Evolutionary conservation across 2,329 filamentous ascomycete genomes (phyloP).

Genomic region (Spiromastix sp.): DNA sequence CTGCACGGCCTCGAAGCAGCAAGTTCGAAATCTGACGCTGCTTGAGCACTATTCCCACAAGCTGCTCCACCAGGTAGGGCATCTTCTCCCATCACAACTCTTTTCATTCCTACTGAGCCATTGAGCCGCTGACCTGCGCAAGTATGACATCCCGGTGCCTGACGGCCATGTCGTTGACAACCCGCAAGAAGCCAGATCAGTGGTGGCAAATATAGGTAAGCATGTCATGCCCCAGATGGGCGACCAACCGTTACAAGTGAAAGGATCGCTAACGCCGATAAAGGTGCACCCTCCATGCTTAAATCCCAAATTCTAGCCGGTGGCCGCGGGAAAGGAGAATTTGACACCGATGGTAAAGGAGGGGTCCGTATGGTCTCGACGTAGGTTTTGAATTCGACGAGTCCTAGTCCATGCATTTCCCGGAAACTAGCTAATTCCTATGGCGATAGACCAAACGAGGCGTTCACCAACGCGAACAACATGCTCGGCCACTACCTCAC

Average conservation of each 20-base stretch:
- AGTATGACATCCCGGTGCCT: neutral
- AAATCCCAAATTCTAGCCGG: conserved; percentile 25
- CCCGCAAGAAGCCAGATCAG: neutral
- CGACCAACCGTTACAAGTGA: neutral
- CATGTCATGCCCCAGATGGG: too few relatives aligned
- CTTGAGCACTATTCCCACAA: conserved; percentile 18
- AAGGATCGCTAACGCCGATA: neutral
- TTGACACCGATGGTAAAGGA: conserved; percentile 19
- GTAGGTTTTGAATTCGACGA: conserved; percentile 9
- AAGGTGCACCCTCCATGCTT: conserved; percentile 19
- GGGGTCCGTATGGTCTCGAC: conserved; percentile 19
- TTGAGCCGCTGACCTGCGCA: neutral
- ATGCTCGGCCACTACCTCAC: conserved; percentile 21
- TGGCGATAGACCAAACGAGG: conserved; percentile 19
- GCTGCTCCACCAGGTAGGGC: conserved; percentile 15
- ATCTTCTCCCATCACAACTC: neutral
- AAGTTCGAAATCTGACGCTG: conserved; percentile 14
- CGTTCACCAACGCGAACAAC: conserved; percentile 16
- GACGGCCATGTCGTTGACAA: neutral
- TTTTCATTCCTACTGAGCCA: neutral
- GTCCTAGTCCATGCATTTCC: too few relatives aligned
- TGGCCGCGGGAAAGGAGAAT: conserved; percentile 22
- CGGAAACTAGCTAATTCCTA: too few relatives aligned
- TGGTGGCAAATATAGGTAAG: neutral
- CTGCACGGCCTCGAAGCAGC: too few relatives aligned